Base-by-base conservation (phyloP, 1,284 basidiomycete species). In the Sporisorium graminicola region DNA sequence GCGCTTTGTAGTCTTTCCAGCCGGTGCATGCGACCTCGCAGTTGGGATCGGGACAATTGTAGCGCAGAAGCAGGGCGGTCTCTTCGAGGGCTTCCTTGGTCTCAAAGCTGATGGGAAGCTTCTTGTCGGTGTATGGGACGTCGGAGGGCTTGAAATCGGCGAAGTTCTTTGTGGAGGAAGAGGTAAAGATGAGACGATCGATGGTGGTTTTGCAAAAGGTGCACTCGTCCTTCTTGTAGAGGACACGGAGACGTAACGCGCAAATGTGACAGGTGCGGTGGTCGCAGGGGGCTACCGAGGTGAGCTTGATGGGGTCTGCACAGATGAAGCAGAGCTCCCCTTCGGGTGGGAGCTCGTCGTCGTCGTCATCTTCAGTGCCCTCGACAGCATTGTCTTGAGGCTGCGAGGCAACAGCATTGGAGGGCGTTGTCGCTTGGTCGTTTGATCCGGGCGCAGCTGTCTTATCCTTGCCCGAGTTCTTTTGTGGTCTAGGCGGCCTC, bases 151-250 rank as follows among this genome's bases (percentile, higher is more conserved):
- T 37, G 35, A 80, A 85, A 3, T 74, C 74, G 52, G 63, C 57
- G 49, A 78, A 84, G n/a, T 33, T 26, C 47, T 77, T 78, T 44
- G 69, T 70, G 13, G 91, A 86, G 1, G 92, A 92, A 6, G 87
- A 86, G 0, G 94, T 95, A 86, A 96, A 97, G 69, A 96, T 90
- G 27, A 97, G 89, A 1, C 90, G 89, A 1, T 90, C 89, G 86
- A 95, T 92, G 5, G 92, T 89, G 79, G 92, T 91, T 92, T 98
- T 99, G 90, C 97, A 99, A 86, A 97, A 97, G 2, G 95, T 94
- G 86, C 96, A 99, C 16, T 96, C 93, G 61, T 67, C 70, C 67
- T 84, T 84, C 71, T 98, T 98, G 89, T 98, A 99, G 64, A 99
- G 88, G 1, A 94, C 94, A 31, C 95, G 88, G 27, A 99, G 87